Conservation (phyloP, 2,329 filamentous ascomycete species). For the Trichoderma sp. region DNA sequence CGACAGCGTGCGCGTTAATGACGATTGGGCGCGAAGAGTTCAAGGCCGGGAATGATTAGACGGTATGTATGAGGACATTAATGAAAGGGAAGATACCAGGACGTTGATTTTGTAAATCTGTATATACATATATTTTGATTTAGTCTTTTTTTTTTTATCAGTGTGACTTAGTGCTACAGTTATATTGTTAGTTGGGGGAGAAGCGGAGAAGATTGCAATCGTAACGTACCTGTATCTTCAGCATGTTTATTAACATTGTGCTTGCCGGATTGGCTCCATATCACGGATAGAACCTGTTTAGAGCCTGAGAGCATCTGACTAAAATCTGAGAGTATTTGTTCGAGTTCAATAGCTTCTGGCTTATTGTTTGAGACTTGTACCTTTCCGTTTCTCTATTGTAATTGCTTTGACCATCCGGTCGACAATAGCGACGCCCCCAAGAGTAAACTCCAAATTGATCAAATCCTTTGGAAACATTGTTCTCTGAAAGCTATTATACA, state of each 20-base stretch:
- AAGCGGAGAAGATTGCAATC: neutral
- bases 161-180: neutral
- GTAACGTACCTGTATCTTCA: neutral
- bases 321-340: too few species aligned
- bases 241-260: neutral
- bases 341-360: neutral
- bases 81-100: conserved; percentile 15
- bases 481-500: too few species aligned
- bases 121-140: conserved; percentile 11
- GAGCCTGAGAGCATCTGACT: neutral
- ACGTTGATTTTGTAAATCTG: conserved; percentile 4
- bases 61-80: conserved; percentile 7
- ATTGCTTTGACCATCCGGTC: neutral
- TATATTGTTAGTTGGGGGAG: neutral
- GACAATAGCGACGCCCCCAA: neutral
- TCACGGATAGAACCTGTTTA: neutral
- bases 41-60: conserved; percentile 49
- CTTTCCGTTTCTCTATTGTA: neutral
- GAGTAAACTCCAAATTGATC: too few species aligned
- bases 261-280: neutral
- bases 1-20: conserved; percentile 74
- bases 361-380: neutral
- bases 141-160: neutral
- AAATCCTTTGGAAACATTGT: too few species aligned
- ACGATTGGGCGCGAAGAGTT: conserved; percentile 82